A percentile compares a stretch with the other conserved stretches of the same genome.
These are phyloP conservation scores for Rhizodiscina lignyota DNA, from an alignment of 495 filamentous ascomycete genomes.

Conservation along the genomic window DNA sequence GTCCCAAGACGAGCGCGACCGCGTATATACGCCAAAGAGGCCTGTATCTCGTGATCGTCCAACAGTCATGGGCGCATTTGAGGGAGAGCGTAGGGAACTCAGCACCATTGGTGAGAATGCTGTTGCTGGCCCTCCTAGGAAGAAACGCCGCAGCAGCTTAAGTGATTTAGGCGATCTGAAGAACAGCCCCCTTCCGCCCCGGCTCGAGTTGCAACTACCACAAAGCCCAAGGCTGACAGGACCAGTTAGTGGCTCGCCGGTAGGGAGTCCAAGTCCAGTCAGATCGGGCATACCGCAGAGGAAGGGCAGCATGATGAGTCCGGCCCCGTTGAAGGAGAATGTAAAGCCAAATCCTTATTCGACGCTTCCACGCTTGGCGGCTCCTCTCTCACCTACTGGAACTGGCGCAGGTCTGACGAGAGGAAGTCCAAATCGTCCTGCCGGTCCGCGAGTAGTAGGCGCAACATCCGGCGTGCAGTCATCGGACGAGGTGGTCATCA, in stretches of 20 bases:
- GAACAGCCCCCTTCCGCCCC: background rate
- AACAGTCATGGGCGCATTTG: conserved; percentile 41
- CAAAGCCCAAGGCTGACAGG: background rate
- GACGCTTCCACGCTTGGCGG: no score
- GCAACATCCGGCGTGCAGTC: no score
- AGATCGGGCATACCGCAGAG: background rate
- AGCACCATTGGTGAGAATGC: conserved; percentile 27
- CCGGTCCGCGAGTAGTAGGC: no score
- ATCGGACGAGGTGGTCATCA: no score
- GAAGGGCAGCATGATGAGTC: background rate
- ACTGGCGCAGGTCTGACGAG: no score
- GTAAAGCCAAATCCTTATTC: background rate
- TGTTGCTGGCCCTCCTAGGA: conserved; percentile 19
- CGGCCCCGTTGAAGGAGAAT: background rate
- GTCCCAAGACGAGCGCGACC: conserved; percentile 59
- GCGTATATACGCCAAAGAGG: conserved; percentile 22
- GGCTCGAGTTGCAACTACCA: background rate
- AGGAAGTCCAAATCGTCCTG: no score
- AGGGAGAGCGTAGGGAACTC: conserved; percentile 23
- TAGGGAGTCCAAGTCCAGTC: background rate
- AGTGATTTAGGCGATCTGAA: background rate
- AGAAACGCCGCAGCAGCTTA: conserved; percentile 1
- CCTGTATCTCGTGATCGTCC: conserved; percentile 29
- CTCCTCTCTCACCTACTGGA: no score
- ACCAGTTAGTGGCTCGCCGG: background rate